These are phyloP conservation scores for Thalassiosira hispida DNA, from an alignment of 352 stramenopile genomes.

Conservation along the genomic window DNA sequence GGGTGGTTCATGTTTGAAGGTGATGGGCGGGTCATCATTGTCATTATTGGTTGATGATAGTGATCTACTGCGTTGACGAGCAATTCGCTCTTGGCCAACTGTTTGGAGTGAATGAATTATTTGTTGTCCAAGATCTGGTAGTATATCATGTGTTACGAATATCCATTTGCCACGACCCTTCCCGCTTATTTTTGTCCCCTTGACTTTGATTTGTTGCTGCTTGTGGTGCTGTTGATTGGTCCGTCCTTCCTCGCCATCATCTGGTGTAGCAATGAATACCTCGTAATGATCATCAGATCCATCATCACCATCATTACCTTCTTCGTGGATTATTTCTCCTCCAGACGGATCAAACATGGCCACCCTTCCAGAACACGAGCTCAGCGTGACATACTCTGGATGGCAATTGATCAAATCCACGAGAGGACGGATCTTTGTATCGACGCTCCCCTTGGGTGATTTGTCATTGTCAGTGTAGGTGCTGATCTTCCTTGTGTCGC, in stretches of 20 bases:
- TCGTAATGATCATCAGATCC: no score
- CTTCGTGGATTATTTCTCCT: not conserved
- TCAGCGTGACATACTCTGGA: conserved; percentile 74
- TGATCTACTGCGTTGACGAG: conserved; percentile 6
- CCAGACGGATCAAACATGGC: conserved; percentile 76
- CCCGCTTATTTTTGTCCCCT: conserved; percentile 54
- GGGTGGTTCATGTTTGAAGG: conserved; percentile 79
- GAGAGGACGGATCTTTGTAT: conserved; percentile 72
- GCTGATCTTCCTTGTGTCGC: conserved; percentile 11
- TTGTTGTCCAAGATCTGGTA: conserved; percentile 41
- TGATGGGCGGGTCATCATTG: conserved; percentile 36
- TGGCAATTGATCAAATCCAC: conserved; percentile 82
- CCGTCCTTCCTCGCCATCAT: not conserved
- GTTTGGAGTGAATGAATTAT: conserved; percentile 39
- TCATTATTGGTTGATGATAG: conserved; percentile 12
- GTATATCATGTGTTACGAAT: conserved; percentile 69
- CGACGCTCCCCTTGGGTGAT: conserved; percentile 80
- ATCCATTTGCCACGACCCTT: conserved; percentile 80
- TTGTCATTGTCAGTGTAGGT: conserved; percentile 60
- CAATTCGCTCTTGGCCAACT: conserved; percentile 9
- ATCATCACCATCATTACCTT: not conserved
- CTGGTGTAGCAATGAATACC: no score
- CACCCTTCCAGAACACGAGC: conserved; percentile 80
- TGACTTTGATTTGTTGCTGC: conserved; percentile 31
- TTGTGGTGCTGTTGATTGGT: not conserved